Percentiles rank a stretch among this genome's conserved stretches.
phyloP scores from a whole-genome alignment of 176 grass and related monocot genomes.

The Avena atlantica region DNA sequence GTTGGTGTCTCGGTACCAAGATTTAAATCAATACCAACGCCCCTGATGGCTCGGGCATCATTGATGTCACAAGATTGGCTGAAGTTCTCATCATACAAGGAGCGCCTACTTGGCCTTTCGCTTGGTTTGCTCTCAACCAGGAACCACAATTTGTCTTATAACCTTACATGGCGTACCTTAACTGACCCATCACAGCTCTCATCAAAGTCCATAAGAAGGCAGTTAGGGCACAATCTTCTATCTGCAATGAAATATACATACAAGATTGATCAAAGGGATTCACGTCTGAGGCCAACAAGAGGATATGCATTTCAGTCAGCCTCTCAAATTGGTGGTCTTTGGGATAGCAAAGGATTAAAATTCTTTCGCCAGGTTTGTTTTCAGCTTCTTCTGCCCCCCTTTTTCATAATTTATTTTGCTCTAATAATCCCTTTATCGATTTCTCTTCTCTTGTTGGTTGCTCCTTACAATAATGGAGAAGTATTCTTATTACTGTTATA shows the following conservation, averaged over 20 bases:
- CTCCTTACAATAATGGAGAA: not conserved
- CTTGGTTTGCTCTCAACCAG: slow-evolving; percentile 86
- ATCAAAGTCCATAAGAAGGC: slow-evolving; percentile 71
- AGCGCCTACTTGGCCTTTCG: slow-evolving; percentile 70
- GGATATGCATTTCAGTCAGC: slow-evolving; percentile 88
- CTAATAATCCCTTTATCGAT: not conserved
- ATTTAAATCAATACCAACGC: slow-evolving; percentile 81
- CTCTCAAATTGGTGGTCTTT: slow-evolving; percentile 86
- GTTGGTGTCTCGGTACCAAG: slow-evolving; percentile 70
- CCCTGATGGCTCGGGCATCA: slow-evolving; percentile 67
- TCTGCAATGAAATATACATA: slow-evolving; percentile 91
- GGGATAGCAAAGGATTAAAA: slow-evolving; percentile 65
- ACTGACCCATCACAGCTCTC: slow-evolving; percentile 64
- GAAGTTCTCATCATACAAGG: slow-evolving; percentile 86
- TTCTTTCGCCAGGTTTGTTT: slow-evolving; percentile 80
- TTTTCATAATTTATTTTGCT: not conserved
- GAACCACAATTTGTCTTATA: slow-evolving; percentile 83
- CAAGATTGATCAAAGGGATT: slow-evolving; percentile 90
- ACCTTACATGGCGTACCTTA: slow-evolving; percentile 75
- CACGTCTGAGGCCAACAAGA: slow-evolving; percentile 74
- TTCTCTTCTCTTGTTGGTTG: not conserved
- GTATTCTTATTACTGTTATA: slow-evolving; percentile 18
- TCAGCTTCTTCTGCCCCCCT: not conserved
- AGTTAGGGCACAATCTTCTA: slow-evolving; percentile 85
- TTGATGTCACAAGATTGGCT: slow-evolving; percentile 81